These are phyloP conservation scores for Rosa rugosa DNA, from an alignment of 306 rosid species.

Conservation along the genomic window DNA sequence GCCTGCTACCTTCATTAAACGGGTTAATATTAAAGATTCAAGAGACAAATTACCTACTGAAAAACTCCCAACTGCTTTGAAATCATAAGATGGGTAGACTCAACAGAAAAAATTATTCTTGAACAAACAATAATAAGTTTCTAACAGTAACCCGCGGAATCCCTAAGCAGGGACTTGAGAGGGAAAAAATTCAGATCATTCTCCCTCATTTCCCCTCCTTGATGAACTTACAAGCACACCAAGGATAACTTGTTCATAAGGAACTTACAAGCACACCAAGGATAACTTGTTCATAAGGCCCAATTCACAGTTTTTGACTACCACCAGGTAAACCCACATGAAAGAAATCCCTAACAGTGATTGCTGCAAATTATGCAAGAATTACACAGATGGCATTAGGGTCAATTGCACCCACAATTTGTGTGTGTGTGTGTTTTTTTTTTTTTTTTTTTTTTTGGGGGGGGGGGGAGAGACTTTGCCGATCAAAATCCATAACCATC, in stretches of 20 bases:
- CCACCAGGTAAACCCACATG: background rate
- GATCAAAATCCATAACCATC: background rate
- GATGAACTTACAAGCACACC: background rate
- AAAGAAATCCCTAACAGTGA: background rate
- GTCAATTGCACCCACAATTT: background rate
- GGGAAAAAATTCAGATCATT: background rate
- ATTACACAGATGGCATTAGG: too few species aligned
- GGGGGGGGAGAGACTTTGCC: background rate
- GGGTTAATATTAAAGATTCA: too few species aligned
- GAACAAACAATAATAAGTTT: background rate
- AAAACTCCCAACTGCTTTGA: too few species aligned
- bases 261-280: background rate
- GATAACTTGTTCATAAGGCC: background rate
- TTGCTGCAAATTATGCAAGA: too few species aligned
- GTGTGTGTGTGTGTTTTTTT: background rate
- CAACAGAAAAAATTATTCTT: too few species aligned
- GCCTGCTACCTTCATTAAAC: background rate
- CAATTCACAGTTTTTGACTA: too few species aligned
- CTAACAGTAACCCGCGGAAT: background rate
- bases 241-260: background rate
- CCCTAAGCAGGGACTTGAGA: background rate
- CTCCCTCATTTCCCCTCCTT: background rate
- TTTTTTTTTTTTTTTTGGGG: too few species aligned
- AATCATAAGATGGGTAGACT: too few species aligned
- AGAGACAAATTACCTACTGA: too few species aligned